Evolutionary conservation across 768 basidiomycete genomes (phyloP).

Genomic region (Gautieria morchelliformis): DNA sequence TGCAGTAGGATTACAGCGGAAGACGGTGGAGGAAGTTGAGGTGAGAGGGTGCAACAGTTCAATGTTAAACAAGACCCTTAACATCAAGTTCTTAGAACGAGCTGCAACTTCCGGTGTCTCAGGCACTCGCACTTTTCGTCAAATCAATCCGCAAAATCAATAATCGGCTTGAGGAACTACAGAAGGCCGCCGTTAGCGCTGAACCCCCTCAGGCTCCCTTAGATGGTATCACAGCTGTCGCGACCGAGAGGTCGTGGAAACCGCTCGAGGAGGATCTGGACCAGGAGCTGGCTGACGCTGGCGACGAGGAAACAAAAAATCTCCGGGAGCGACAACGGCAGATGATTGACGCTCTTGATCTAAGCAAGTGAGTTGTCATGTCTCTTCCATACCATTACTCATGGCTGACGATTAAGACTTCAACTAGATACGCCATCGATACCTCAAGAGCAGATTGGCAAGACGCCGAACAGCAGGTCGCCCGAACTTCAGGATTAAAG

Average conservation of each 20-base stretch:
- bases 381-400: neutral
- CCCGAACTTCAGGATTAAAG: slow-evolving; percentile 31
- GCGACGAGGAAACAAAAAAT: slow-evolving; percentile 46
- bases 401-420: slow-evolving; percentile 1
- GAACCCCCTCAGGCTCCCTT: slow-evolving; percentile 38
- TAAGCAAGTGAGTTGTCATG: slow-evolving; percentile 61
- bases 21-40: slow-evolving; percentile 84
- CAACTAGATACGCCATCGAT: slow-evolving; percentile 44
- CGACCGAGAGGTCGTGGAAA: slow-evolving; percentile 28
- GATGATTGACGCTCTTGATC: slow-evolving; percentile 81
- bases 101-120: slow-evolving; percentile 75
- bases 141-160: slow-evolving; percentile 84
- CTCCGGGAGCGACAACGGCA: slow-evolving; percentile 69
- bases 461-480: slow-evolving; percentile 63
- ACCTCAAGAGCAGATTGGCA: slow-evolving; percentile 64
- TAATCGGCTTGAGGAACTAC: slow-evolving; percentile 64
- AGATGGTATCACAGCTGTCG: slow-evolving; percentile 9
- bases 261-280: slow-evolving; percentile 40
- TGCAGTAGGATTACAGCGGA: slow-evolving; percentile 82
- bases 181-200: slow-evolving; percentile 65
- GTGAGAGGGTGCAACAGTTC: slow-evolving; percentile 30
- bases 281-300: slow-evolving; percentile 71
- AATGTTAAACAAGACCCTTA: neutral
- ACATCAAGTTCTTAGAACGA: slow-evolving; percentile 45
- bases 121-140: slow-evolving; percentile 82